Evolutionary conservation across 228 moss, liverwort and hornwort genomes (phyloP).

Genomic region (Sphagnum fallax): DNA sequence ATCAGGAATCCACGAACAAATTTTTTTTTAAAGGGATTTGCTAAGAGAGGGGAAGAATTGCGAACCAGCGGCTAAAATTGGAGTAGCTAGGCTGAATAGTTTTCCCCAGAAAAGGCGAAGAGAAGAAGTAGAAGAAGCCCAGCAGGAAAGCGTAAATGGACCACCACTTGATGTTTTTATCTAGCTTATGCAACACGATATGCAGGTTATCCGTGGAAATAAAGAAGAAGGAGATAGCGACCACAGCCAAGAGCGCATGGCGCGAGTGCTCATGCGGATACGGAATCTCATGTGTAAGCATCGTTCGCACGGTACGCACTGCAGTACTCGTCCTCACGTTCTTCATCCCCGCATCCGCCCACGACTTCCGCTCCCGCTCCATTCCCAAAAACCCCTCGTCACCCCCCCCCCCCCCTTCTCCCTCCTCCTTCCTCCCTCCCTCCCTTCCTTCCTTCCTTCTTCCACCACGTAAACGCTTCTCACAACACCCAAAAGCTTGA

Average conservation of each 20-base stretch:
- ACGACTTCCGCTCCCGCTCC: too few relatives aligned
- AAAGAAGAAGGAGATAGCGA: constrained; percentile 47
- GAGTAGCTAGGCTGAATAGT: constrained; percentile 69
- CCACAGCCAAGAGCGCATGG: constrained; percentile 59
- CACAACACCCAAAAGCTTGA: too few relatives aligned
- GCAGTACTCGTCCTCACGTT: constrained; percentile 30
- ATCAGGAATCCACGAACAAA: too few relatives aligned
- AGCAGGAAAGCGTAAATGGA: constrained; percentile 51
- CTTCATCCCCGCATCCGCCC: constrained; percentile 12
- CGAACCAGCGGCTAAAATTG: constrained; percentile 62
- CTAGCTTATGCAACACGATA: constrained; percentile 61
- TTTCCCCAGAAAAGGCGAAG: constrained; percentile 55
- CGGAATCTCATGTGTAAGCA: constrained; percentile 33
- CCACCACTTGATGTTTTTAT: constrained; percentile 69
- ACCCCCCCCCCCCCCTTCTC: too few relatives aligned
- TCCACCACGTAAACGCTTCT: too few relatives aligned
- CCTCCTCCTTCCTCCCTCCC: too few relatives aligned
- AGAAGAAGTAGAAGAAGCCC: constrained; percentile 63
- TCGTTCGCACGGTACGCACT: constrained; percentile 34
- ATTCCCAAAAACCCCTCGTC: too few relatives aligned
- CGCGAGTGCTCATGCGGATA: constrained; percentile 69
- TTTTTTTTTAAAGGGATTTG: too few relatives aligned
- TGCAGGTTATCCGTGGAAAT: constrained; percentile 61
- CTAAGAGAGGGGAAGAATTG: background rate
- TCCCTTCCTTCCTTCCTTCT: too few relatives aligned